phyloP scores from a whole-genome alignment of 345 rosid species.

The Bruguiera sexangula region DNA sequence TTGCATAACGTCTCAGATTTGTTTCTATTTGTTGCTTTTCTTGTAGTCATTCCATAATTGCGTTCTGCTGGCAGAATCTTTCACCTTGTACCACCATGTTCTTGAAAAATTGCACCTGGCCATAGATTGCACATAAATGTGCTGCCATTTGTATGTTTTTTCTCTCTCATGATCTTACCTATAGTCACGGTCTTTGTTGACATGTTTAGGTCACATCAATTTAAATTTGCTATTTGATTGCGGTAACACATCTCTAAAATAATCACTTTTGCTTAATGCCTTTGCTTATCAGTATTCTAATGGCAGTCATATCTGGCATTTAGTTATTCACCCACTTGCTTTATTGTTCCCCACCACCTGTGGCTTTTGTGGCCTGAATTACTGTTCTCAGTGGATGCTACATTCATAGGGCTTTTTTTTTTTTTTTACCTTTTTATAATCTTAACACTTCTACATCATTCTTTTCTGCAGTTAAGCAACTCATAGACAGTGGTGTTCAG shows the following conservation, averaged over 20 bases:
- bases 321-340: not conserved
- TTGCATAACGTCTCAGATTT: no score
- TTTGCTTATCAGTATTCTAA: not conserved
- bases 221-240: no score
- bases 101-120: no score
- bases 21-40: no score
- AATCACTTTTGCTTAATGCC: not conserved
- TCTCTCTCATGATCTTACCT: no score
- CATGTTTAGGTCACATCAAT: no score
- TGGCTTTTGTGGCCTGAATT: not conserved
- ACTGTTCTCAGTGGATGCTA: not conserved
- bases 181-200: no score
- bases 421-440: not conserved
- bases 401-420: not conserved
- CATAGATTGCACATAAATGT: no score
- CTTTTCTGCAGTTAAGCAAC: not conserved
- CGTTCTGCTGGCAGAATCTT: no score
- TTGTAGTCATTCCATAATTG: no score
- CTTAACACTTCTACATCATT: not conserved
- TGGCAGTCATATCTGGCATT: not conserved
- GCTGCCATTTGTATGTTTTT: no score
- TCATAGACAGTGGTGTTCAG: not conserved
- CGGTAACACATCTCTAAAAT: not conserved
- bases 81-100: no score
- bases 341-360: not conserved